These are phyloP conservation scores for Coemansia furcata DNA, from an alignment of 192 early-diverging fungal species.

Conservation along the genomic window DNA sequence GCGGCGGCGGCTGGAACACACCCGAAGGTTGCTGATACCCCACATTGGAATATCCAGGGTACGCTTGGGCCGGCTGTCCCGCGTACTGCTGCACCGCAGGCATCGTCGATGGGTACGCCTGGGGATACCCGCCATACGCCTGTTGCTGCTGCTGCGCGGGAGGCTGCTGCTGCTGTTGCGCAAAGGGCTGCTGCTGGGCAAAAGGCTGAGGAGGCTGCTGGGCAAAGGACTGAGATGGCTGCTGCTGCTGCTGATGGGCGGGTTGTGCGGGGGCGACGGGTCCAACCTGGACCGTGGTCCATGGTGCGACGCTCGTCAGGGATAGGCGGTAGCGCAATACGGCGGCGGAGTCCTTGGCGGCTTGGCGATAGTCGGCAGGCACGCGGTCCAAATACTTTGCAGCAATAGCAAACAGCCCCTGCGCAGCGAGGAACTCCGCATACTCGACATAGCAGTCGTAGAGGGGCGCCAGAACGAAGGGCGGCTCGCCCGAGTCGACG, in stretches of 20 bases:
- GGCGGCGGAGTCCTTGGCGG: conserved; percentile 50
- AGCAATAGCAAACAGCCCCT: conserved; percentile 75
- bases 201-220: conserved; percentile 18
- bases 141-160: conserved; percentile 7
- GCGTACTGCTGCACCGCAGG: conserved; percentile 31
- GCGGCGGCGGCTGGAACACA: conserved; percentile 45
- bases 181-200: conserved; percentile 13
- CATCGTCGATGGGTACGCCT: conserved; percentile 10
- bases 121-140: conserved; percentile 1
- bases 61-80: background rate
- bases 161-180: conserved; percentile 14
- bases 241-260: conserved; percentile 7
- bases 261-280: conserved; percentile 16
- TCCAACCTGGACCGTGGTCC: conserved; percentile 24
- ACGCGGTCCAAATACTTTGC: conserved; percentile 75
- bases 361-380: conserved; percentile 59
- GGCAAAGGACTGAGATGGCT: conserved; percentile 7
- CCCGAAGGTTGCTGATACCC: conserved; percentile 1
- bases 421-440: conserved; percentile 68
- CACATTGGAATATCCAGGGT: conserved; percentile 16
- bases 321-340: conserved; percentile 74
- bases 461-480: conserved; percentile 58
- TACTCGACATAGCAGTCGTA: conserved; percentile 90
- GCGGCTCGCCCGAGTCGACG: conserved; percentile 60
- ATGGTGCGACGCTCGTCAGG: conserved; percentile 19